Percentiles rank a stretch among this genome's conserved stretches.
These are phyloP conservation scores for Sparassis latifolia DNA, from an alignment of 1,284 basidiomycete genomes.

Conservation along the genomic window DNA sequence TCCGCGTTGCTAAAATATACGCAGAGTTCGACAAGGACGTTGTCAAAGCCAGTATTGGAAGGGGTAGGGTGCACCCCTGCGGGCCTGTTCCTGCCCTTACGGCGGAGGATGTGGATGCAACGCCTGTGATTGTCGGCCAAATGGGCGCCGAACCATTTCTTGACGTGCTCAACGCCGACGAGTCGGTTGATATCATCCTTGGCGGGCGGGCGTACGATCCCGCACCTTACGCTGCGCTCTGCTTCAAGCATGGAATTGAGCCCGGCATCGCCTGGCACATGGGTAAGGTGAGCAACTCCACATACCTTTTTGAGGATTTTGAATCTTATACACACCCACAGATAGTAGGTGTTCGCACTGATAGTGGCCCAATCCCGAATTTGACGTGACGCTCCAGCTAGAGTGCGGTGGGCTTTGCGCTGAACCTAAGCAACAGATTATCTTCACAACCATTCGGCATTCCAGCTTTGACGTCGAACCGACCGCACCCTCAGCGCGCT, in stretches of 20 bases:
- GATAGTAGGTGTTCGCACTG: too few species aligned
- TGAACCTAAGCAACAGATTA: conserved; percentile 2
- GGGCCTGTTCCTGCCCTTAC: conserved; percentile 3
- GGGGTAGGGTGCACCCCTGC: conserved; percentile 1
- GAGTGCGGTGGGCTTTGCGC: conserved; percentile 4
- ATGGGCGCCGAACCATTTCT: conserved; percentile 5
- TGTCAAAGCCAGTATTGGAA: neutral
- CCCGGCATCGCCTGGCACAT: conserved; percentile 6
- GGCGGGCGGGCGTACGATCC: conserved; percentile 5
- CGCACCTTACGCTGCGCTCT: conserved; percentile 3
- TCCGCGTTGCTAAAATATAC: conserved; percentile 5
- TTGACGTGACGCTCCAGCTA: neutral
- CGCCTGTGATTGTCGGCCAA: conserved; percentile 1
- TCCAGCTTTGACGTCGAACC: conserved; percentile 5
- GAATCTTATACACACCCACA: too few species aligned
- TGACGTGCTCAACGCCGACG: neutral
- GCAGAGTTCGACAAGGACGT: conserved; percentile 5
- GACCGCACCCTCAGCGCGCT: neutral
- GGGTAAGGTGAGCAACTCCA: conserved; percentile 1
- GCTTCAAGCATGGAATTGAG: conserved; percentile 3
- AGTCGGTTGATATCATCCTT: conserved; percentile 3
- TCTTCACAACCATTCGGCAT: conserved; percentile 4
- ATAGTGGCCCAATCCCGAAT: too few species aligned
- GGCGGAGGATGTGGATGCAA: conserved; percentile 1
- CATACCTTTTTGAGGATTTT: neutral